Conservation (phyloP, 2,329 filamentous ascomycete genomes). For the Cladosporium austrohemisphaericum region DNA sequence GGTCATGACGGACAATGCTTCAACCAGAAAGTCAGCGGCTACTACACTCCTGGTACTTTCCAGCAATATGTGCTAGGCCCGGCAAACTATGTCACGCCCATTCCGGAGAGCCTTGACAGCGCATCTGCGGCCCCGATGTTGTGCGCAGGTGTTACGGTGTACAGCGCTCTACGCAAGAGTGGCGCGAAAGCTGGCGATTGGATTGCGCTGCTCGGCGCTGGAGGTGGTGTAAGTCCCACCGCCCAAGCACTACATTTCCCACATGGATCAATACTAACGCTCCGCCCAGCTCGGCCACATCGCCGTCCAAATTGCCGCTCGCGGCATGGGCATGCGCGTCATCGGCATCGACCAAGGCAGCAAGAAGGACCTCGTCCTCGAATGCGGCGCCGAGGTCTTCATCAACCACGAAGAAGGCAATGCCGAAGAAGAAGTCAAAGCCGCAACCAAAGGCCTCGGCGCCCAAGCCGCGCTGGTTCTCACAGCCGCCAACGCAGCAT, state of each 20-base stretch:
- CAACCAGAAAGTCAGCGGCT: slow-evolving; percentile 59
- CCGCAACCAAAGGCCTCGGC: slow-evolving; percentile 55
- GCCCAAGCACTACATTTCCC: background rate
- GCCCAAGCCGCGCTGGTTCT: slow-evolving; percentile 59
- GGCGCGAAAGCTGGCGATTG: slow-evolving; percentile 57
- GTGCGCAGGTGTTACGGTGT: slow-evolving; percentile 66
- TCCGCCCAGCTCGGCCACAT: slow-evolving; percentile 53
- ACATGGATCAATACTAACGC: background rate
- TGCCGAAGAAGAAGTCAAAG: slow-evolving; percentile 54
- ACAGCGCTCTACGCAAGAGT: slow-evolving; percentile 60
- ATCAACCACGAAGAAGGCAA: slow-evolving; percentile 57
- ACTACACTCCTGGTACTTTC: slow-evolving; percentile 68
- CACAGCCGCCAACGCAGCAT: slow-evolving; percentile 47
- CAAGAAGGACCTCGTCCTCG: slow-evolving; percentile 59
- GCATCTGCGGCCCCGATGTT: slow-evolving; percentile 61
- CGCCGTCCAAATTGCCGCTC: slow-evolving; percentile 56
- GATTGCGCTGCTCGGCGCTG: slow-evolving; percentile 50
- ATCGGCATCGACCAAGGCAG: slow-evolving; percentile 63
- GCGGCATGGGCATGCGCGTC: slow-evolving; percentile 61
- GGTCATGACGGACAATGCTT: slow-evolving; percentile 55
- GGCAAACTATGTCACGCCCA: slow-evolving; percentile 66
- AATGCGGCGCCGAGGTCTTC: slow-evolving; percentile 64
- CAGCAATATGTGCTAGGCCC: slow-evolving; percentile 64
- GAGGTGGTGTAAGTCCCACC: slow-evolving; percentile 23
- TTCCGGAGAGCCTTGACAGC: slow-evolving; percentile 58